These are phyloP conservation scores for Dovyalis caffra DNA, from an alignment of 345 rosid species.

Conservation along the genomic window DNA sequence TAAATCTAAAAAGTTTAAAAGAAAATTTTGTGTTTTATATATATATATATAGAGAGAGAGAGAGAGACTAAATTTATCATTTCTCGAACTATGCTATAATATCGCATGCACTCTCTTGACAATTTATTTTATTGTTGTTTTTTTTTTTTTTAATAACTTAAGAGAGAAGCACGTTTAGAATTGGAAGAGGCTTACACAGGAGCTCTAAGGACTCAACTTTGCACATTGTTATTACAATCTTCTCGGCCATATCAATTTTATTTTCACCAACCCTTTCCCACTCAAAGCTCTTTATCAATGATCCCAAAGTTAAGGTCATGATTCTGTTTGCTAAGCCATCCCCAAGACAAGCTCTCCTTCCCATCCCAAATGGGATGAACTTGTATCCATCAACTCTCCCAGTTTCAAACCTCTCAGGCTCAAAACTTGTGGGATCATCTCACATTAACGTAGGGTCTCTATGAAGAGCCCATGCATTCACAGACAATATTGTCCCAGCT, in stretches of 20 bases:
- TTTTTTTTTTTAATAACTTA: no score
- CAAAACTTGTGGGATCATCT: background rate
- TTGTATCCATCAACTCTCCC: background rate
- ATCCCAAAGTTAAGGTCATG: conserved; percentile 18
- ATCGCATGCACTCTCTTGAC: no score
- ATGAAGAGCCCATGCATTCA: background rate
- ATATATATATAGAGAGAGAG: no score
- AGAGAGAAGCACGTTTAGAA: background rate
- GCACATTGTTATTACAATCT: background rate
- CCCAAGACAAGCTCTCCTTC: conserved; percentile 6
- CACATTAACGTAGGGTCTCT: background rate
- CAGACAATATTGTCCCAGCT: background rate
- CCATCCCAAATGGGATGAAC: conserved; percentile 19
- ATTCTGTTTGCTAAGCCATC: conserved; percentile 16
- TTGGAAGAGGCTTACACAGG: background rate
- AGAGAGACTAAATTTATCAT: no score
- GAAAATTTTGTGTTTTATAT: no score
- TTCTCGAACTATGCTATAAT: no score
- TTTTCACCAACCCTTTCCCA: conserved; percentile 10
- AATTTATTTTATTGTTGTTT: no score
- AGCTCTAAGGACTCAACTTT: conserved; percentile 8
- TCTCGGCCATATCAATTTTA: conserved; percentile 1
- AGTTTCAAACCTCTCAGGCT: conserved; percentile 20
- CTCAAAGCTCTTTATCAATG: conserved; percentile 27
- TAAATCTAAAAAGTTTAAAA: no score